Conservation (phyloP, 2,329 filamentous ascomycete genomes). For the Aureobasidium pullulans region DNA sequence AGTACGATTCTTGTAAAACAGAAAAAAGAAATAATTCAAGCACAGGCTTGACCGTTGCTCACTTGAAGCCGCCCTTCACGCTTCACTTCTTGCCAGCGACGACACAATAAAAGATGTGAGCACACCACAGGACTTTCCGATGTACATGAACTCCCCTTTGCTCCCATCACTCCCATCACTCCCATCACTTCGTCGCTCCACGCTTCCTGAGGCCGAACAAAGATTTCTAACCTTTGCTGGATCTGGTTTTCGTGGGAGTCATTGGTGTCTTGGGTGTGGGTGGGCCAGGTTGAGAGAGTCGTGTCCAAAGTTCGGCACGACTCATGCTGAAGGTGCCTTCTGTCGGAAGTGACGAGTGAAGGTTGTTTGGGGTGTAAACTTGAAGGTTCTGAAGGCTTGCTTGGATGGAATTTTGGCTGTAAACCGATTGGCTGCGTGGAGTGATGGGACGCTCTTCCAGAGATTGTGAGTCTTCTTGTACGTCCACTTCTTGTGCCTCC, state of each 20-base stretch:
- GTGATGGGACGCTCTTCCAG: background rate
- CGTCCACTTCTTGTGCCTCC: background rate
- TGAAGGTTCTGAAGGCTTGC: background rate
- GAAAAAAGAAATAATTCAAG: too few relatives aligned
- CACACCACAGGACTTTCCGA: background rate
- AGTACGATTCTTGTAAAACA: too few relatives aligned
- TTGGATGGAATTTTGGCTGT: background rate
- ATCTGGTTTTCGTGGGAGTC: background rate
- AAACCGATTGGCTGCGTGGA: background rate
- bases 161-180: background rate
- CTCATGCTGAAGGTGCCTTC: background rate
- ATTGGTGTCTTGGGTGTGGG: background rate
- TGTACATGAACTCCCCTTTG: background rate
- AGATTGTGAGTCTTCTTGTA: background rate
- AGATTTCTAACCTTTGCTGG: background rate
- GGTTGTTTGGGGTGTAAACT: background rate
- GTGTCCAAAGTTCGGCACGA: background rate
- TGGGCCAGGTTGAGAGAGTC: background rate
- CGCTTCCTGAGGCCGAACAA: background rate
- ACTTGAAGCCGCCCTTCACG: too few relatives aligned
- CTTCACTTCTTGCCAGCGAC: background rate
- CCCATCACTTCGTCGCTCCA: background rate
- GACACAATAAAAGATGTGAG: background rate
- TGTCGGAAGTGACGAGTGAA: background rate
- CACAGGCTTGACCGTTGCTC: too few relatives aligned